A percentile compares a stretch with the other conserved stretches of the same genome.
These are phyloP conservation scores for Cucumis melo DNA, from an alignment of 306 rosid species.

Conservation along the genomic window DNA sequence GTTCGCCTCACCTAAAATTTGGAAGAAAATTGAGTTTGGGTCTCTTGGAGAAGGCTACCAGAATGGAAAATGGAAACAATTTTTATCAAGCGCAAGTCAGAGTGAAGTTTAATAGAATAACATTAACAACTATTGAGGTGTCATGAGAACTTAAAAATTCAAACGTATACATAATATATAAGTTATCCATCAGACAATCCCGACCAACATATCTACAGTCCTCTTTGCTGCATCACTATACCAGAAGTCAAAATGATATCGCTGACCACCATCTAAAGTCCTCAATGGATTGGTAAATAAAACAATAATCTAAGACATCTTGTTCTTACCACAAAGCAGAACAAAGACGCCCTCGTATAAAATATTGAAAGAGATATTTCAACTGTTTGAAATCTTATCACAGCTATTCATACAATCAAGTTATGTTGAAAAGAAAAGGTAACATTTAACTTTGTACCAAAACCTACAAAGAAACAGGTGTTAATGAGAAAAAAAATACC, in stretches of 20 bases:
- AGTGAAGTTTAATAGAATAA: neutral
- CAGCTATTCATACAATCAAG: neutral
- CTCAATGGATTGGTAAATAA: too few species aligned
- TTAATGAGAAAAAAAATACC: neutral
- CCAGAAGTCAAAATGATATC: neutral
- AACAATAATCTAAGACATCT: too few species aligned
- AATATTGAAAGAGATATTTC: neutral
- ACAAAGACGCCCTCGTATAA: neutral
- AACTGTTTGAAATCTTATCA: neutral
- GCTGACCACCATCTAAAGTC: neutral
- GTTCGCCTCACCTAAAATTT: slow-evolving; percentile 69
- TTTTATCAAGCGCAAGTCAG: neutral
- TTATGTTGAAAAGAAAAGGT: too few species aligned
- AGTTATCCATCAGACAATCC: neutral
- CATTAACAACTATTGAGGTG: neutral
- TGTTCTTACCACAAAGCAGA: neutral
- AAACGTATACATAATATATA: neutral
- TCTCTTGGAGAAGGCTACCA: slow-evolving; percentile 13
- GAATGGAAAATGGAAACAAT: neutral
- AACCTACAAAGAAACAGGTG: neutral
- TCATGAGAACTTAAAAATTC: neutral
- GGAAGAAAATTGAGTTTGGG: slow-evolving; percentile 11
- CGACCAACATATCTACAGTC: neutral
- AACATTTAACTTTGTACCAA: neutral
- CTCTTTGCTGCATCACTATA: neutral